Evolutionary conservation across 2,329 filamentous ascomycete genomes (phyloP).

Genomic region (Lecanicillium sp.): DNA sequence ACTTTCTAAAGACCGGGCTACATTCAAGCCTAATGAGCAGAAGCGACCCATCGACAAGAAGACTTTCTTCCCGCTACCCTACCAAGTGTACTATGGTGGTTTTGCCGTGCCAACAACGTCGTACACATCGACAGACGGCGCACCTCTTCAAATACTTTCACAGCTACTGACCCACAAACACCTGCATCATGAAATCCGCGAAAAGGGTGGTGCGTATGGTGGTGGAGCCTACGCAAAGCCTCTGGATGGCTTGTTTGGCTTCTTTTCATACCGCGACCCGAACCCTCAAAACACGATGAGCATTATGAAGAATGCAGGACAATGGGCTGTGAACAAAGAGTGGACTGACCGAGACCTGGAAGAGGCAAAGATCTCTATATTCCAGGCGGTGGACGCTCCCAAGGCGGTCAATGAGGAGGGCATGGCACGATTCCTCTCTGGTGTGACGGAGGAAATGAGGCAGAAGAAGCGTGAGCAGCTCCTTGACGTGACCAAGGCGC

Average conservation of each 20-base stretch:
- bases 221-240: constrained; percentile 78
- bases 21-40: constrained; percentile 28
- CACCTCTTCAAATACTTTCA: constrained; percentile 78
- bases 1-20: constrained; percentile 21
- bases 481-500: constrained; percentile 73
- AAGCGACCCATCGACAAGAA: constrained; percentile 49
- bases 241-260: constrained; percentile 79
- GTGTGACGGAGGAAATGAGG: constrained; percentile 82
- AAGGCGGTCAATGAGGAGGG: constrained; percentile 81
- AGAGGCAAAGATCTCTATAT: constrained; percentile 91
- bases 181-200: constrained; percentile 92
- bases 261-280: constrained; percentile 95
- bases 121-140: constrained; percentile 67
- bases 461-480: constrained; percentile 76
- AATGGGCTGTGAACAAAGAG: constrained; percentile 70
- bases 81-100: constrained; percentile 93
- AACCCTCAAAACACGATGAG: constrained; percentile 83
- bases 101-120: constrained; percentile 75
- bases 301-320: constrained; percentile 75
- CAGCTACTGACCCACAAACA: constrained; percentile 95
- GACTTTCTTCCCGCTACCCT: constrained; percentile 88
- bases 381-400: constrained; percentile 86
- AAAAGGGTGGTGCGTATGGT: constrained; percentile 95
- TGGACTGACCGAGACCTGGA: constrained; percentile 85
- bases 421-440: constrained; percentile 75